Conservation (phyloP, 176 grass and related monocot species). For the Carex cristatella region DNA sequence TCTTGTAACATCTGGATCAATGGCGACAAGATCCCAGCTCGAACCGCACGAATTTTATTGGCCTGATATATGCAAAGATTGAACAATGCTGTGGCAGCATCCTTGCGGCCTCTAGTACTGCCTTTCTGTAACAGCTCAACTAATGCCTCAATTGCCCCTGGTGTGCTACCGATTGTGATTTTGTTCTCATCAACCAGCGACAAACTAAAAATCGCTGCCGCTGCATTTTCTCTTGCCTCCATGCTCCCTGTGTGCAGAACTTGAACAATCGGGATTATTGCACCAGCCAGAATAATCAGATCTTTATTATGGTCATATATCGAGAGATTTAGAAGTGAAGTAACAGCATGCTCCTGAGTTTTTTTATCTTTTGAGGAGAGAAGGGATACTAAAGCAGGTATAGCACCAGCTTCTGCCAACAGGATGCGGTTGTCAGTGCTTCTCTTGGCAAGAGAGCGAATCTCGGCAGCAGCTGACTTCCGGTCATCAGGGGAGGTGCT, state of each 20-base stretch:
- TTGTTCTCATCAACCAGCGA: slow-evolving; percentile 93
- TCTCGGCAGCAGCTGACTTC: slow-evolving; percentile 79
- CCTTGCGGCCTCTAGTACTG: slow-evolving; percentile 72
- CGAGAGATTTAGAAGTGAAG: slow-evolving; percentile 75
- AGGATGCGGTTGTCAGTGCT: slow-evolving; percentile 87
- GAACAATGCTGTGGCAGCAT: slow-evolving; percentile 92
- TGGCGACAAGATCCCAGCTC: slow-evolving; percentile 64
- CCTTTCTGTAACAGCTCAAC: slow-evolving; percentile 73
- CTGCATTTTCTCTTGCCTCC: slow-evolving; percentile 97
- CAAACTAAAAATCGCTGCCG: slow-evolving; percentile 88
- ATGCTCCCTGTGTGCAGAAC: slow-evolving; percentile 67
- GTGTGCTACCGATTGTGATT: slow-evolving; percentile 82
- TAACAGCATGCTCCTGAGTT: slow-evolving; percentile 91
- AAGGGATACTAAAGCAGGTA: slow-evolving; percentile 65
- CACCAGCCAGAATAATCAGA: slow-evolving; percentile 76
- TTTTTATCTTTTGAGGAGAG: slow-evolving; percentile 70
- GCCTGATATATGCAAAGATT: slow-evolving; percentile 94
- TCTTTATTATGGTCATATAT: slow-evolving; percentile 99
- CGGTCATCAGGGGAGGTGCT: slow-evolving; percentile 62
- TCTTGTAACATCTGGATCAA: slow-evolving; percentile 85
- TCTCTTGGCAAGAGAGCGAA: slow-evolving; percentile 85
- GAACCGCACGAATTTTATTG: slow-evolving; percentile 80
- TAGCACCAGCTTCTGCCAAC: slow-evolving; percentile 77
- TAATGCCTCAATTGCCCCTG: slow-evolving; percentile 71
- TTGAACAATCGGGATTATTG: slow-evolving; percentile 73